phyloP scores from a whole-genome alignment of 2,329 filamentous ascomycete genomes.

The Pseudohalonectria lignicola region DNA sequence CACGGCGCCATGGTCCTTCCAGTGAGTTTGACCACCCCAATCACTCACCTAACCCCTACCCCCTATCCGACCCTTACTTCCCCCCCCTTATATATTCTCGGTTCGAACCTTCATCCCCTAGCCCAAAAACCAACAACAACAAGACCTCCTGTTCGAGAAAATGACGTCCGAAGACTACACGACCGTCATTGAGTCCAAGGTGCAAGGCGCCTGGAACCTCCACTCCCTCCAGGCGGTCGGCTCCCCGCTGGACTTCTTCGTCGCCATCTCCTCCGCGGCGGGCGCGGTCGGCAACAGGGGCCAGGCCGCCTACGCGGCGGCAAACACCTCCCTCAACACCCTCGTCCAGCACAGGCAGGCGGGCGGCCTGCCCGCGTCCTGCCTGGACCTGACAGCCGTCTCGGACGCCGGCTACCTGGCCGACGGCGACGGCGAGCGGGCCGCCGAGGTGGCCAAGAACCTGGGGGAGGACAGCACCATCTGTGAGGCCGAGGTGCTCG shows the following conservation, averaged over 20 bases:
- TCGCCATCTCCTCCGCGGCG: constrained; percentile 37
- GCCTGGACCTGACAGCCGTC: constrained; percentile 40
- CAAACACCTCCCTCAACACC: constrained; percentile 26
- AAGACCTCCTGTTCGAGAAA: constrained; percentile 38
- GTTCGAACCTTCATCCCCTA: too few relatives aligned
- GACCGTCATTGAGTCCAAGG: constrained; percentile 37
- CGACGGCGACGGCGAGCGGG: constrained; percentile 32
- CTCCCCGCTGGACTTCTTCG: constrained; percentile 35
- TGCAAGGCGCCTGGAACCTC: constrained; percentile 34
- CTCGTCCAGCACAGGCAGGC: constrained; percentile 22
- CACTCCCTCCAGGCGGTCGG: constrained; percentile 19
- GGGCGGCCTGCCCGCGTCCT: constrained; percentile 21
- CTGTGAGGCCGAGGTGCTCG: constrained; percentile 9
- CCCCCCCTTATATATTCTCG: too few relatives aligned
- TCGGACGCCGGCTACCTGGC: constrained; percentile 37
- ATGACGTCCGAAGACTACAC: constrained; percentile 39
- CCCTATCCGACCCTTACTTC: too few relatives aligned
- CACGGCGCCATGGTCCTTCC: constrained; percentile 37
- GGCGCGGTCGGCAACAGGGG: constrained; percentile 39
- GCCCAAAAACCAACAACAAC: too few relatives aligned
- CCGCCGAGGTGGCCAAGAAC: constrained; percentile 22
- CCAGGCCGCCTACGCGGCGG: constrained; percentile 38
- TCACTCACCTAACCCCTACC: too few relatives aligned
- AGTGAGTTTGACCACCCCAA: constrained; percentile 4
- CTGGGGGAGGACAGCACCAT: constrained; percentile 14